These are phyloP conservation scores for Bryoglossum gracile DNA, from an alignment of 495 filamentous ascomycete species.

Conservation along the genomic window DNA sequence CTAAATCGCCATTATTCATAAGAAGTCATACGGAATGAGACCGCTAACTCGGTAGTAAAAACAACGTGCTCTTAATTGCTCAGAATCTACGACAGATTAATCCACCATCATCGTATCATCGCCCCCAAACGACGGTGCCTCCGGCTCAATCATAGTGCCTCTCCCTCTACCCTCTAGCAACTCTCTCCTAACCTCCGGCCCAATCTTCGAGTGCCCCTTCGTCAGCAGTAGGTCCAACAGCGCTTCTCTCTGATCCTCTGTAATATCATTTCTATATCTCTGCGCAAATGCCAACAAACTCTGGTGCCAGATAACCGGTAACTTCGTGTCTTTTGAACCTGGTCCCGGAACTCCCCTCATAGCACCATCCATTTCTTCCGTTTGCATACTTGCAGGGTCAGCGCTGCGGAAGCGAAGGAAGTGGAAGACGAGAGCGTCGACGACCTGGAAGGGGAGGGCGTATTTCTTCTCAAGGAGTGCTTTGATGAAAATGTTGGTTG, in stretches of 20 bases:
- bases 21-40: no score
- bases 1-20: no score
- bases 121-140: slow-evolving; percentile 45
- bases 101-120: slow-evolving; percentile 86
- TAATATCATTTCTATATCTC: slow-evolving; percentile 87
- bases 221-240: slow-evolving; percentile 81
- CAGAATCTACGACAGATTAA: slow-evolving; percentile 14
- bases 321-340: slow-evolving; percentile 45
- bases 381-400: slow-evolving; percentile 32
- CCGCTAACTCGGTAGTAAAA: no score
- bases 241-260: slow-evolving; percentile 88
- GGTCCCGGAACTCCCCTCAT: slow-evolving; percentile 35
- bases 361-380: slow-evolving; percentile 38
- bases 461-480: slow-evolving; percentile 94
- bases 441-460: slow-evolving; percentile 86
- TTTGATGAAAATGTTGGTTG: slow-evolving; percentile 89
- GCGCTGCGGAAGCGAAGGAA: slow-evolving; percentile 77
- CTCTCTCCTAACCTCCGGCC: slow-evolving; percentile 86
- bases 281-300: slow-evolving; percentile 81
- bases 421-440: slow-evolving; percentile 93
- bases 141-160: slow-evolving; percentile 59
- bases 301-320: slow-evolving; percentile 90
- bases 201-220: slow-evolving; percentile 81
- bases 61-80: neutral
- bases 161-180: slow-evolving; percentile 81